Evolutionary conservation across 2,329 filamentous ascomycete genomes (phyloP).

Genomic region (Helotiales sp.): DNA sequence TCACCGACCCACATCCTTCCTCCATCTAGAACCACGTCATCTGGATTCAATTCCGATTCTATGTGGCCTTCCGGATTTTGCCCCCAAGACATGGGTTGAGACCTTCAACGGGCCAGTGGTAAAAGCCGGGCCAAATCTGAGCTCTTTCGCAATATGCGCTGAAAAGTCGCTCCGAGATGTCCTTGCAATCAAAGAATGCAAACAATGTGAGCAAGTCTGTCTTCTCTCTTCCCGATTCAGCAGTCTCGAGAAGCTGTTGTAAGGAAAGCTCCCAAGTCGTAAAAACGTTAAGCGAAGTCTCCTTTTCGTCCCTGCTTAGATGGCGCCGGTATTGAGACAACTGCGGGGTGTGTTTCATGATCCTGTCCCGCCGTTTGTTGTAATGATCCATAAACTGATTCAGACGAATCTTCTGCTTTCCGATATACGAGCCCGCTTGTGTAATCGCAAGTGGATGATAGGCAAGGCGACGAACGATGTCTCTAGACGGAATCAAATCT

Average conservation of each 20-base stretch:
- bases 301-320: constrained; percentile 12
- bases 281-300: constrained; percentile 33
- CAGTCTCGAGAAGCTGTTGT: constrained; percentile 16
- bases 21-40: not conserved
- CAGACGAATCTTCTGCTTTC: constrained; percentile 25
- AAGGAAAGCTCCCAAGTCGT: constrained; percentile 41
- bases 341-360: constrained; percentile 31
- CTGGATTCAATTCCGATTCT: not conserved
- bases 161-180: constrained; percentile 38
- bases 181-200: constrained; percentile 34
- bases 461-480: constrained; percentile 30
- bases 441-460: constrained; percentile 39
- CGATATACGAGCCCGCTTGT: constrained; percentile 41
- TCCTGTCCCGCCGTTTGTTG: constrained; percentile 16
- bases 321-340: constrained; percentile 30
- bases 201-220: constrained; percentile 32
- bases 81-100: constrained; percentile 12
- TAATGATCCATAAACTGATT: constrained; percentile 33
- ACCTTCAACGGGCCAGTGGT: constrained; percentile 15
- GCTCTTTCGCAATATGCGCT: constrained; percentile 12
- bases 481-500: constrained; percentile 11
- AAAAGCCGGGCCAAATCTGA: not conserved
- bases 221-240: constrained; percentile 6
- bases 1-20: constrained; percentile 21
- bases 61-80: not conserved